These are phyloP conservation scores for Sporothrix phasma DNA, from an alignment of 2,329 filamentous ascomycete species.

Conservation along the genomic window DNA sequence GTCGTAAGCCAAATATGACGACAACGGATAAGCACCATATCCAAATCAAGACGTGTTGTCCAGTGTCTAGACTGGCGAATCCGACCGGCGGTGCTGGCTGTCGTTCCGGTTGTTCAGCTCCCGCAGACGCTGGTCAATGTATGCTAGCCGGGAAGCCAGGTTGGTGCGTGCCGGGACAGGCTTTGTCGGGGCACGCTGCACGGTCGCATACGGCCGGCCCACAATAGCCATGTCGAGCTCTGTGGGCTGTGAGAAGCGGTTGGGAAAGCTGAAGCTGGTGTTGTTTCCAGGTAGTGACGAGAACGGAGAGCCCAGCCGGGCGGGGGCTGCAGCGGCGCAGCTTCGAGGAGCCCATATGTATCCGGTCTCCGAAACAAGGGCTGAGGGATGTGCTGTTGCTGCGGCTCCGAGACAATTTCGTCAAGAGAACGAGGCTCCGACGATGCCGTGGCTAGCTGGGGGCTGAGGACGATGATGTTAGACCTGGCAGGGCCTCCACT, in stretches of 20 bases:
- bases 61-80: conserved; percentile 24
- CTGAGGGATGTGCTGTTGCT: conserved; percentile 11
- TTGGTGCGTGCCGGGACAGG: conserved; percentile 32
- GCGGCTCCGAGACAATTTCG: neutral
- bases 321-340: conserved; percentile 25
- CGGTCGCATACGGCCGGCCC: conserved; percentile 46
- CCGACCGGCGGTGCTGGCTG: conserved; percentile 32
- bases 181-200: conserved; percentile 32
- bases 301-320: conserved; percentile 51
- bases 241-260: conserved; percentile 39
- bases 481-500: neutral
- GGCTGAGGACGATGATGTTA: conserved; percentile 23
- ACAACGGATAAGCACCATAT: neutral
- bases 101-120: conserved; percentile 39
- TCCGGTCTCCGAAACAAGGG: conserved; percentile 21
- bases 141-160: conserved; percentile 43
- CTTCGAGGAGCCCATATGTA: conserved; percentile 5
- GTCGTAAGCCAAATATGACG: neutral
- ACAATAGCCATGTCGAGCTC: conserved; percentile 36
- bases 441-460: conserved; percentile 18
- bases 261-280: conserved; percentile 52
- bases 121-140: conserved; percentile 48
- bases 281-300: conserved; percentile 18
- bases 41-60: neutral
- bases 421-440: neutral